Evolutionary conservation across 2,329 filamentous ascomycete genomes (phyloP).

Genomic region (Xylariaceae sp.): DNA sequence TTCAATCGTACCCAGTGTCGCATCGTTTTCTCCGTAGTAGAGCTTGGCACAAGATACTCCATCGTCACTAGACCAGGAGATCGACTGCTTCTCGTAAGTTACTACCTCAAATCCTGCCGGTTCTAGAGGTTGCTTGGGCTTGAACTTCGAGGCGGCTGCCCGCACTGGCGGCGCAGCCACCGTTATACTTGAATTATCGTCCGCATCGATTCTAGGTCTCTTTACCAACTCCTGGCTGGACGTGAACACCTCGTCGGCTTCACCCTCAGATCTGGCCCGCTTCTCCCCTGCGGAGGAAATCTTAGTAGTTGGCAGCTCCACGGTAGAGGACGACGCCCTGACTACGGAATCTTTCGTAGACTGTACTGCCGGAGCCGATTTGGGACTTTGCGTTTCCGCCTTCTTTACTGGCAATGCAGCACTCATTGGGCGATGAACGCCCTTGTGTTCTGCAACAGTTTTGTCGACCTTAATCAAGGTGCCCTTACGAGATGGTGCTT

Average conservation of each 20-base stretch:
- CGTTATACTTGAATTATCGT: not conserved
- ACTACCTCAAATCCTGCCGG: constrained; percentile 23
- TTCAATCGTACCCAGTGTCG: constrained; percentile 9
- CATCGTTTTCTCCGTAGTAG: constrained; percentile 18
- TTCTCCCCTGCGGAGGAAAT: not conserved
- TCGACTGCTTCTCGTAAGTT: constrained; percentile 14
- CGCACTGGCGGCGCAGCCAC: not conserved
- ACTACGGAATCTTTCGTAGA: not conserved
- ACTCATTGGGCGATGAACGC: not conserved
- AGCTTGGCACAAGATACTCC: constrained; percentile 17
- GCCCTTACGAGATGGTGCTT: not conserved
- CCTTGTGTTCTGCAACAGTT: too few relatives aligned
- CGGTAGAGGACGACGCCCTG: not conserved
- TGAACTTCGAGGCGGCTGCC: too few relatives aligned
- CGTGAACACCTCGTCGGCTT: not conserved
- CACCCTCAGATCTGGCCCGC: constrained; percentile 7
- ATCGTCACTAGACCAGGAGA: constrained; percentile 19
- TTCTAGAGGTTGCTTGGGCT: not conserved
- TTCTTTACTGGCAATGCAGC: not conserved
- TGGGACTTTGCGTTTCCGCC: too few relatives aligned
- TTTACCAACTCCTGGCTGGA: not conserved
- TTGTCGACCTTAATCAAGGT: too few relatives aligned
- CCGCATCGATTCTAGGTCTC: constrained; percentile 2
- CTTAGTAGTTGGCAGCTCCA: not conserved
- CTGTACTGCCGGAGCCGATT: not conserved